Percentiles rank a stretch among this genome's conserved stretches.
These are phyloP conservation scores for Peterozyma toletana DNA, from an alignment of 805 yeast genomes.

Conservation along the genomic window DNA sequence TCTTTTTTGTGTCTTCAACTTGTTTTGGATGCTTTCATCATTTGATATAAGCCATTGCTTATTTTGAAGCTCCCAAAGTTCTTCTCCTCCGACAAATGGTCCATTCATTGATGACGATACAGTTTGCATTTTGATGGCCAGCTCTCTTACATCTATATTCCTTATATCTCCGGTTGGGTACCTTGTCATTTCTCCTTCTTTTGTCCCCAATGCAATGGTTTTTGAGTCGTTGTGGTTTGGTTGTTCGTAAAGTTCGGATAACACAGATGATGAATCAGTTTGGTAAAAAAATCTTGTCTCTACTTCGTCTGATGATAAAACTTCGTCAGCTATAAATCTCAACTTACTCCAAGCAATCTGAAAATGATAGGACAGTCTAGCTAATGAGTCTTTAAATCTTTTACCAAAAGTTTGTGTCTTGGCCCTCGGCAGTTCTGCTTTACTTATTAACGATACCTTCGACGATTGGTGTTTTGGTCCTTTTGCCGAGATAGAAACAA, in stretches of 20 bases:
- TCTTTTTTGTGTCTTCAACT: conserved; percentile 14
- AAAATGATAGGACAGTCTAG: conserved; percentile 30
- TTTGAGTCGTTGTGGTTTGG: conserved; percentile 11
- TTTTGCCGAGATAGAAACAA: too few species aligned
- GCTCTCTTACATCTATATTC: conserved; percentile 16
- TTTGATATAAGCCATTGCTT: conserved; percentile 54
- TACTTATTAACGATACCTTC: not conserved
- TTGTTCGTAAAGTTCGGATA: conserved; percentile 19
- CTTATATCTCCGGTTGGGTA: conserved; percentile 4
- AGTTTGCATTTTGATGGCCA: conserved; percentile 23
- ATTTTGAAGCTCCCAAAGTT: conserved; percentile 66
- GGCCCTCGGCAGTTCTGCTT: not conserved
- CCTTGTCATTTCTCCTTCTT: conserved; percentile 1
- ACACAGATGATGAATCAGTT: conserved; percentile 24
- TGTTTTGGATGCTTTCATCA: conserved; percentile 19
- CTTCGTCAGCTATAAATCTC: conserved; percentile 39
- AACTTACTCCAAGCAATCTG: conserved; percentile 26
- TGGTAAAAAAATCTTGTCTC: conserved; percentile 42
- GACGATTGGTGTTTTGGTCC: not conserved
- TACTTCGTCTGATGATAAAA: conserved; percentile 40
- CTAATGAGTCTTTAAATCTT: conserved; percentile 24
- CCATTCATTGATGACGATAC: conserved; percentile 11
- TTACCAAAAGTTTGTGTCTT: conserved; percentile 10
- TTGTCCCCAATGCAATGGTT: conserved; percentile 12
- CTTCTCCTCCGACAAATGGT: conserved; percentile 45